Percentiles rank a stretch among this genome's conserved stretches.
phyloP scores from a whole-genome alignment of 2,329 filamentous ascomycete species.

The Penicillium sp. region DNA sequence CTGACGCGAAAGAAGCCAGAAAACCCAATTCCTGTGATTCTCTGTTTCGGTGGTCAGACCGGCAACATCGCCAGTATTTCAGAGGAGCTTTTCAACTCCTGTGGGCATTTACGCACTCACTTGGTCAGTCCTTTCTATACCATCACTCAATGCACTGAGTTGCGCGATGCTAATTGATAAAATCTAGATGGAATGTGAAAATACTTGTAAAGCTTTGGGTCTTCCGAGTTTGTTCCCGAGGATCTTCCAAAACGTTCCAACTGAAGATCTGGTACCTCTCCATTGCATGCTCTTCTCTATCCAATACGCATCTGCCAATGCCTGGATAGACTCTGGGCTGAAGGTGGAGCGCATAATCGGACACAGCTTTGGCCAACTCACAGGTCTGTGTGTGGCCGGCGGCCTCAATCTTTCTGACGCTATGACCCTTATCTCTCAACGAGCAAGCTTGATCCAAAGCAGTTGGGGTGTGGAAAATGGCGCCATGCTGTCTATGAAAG shows the following conservation, averaged over 20 bases:
- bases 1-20: too few species aligned
- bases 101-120: not conserved
- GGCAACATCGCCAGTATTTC: conserved; percentile 29
- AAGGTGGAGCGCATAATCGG: conserved; percentile 38
- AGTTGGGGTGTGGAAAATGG: not conserved
- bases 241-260: conserved; percentile 26
- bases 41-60: conserved; percentile 46
- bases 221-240: conserved; percentile 36
- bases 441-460: not conserved
- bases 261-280: conserved; percentile 28
- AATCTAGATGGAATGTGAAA: conserved; percentile 41
- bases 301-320: conserved; percentile 41
- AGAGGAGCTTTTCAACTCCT: conserved; percentile 13
- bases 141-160: not conserved
- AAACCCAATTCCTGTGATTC: conserved; percentile 26
- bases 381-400: conserved; percentile 34
- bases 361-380: conserved; percentile 44
- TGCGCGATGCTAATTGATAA: too few species aligned
- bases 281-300: conserved; percentile 43
- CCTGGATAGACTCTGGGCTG: conserved; percentile 43
- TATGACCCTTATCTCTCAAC: not conserved
- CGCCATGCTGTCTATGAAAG: not conserved
- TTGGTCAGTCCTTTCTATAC: not conserved
- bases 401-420: not conserved
- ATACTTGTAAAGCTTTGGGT: conserved; percentile 26